Percentiles rank a stretch among this genome's conserved stretches.
Conservation (phyloP, 2,329 filamentous ascomycete genomes). For the Fusarium sp. region DNA sequence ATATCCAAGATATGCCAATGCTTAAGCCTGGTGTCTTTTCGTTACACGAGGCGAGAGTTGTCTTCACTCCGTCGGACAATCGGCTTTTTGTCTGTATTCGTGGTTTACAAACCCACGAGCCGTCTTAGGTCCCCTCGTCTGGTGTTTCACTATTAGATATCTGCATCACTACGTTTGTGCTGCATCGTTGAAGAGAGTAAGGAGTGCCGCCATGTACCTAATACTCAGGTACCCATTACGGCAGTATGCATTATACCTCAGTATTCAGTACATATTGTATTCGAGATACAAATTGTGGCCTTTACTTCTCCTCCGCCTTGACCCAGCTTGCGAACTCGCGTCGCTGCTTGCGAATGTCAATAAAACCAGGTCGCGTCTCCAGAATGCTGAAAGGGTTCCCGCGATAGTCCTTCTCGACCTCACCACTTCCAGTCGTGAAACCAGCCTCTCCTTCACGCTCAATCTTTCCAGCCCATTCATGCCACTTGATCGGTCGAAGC, state of each 20-base stretch:
- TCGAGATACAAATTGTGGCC: neutral
- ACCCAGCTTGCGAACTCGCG: conserved; percentile 84
- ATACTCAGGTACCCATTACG: neutral
- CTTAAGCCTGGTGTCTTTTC: neutral
- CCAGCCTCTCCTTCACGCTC: conserved; percentile 77
- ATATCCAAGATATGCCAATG: neutral
- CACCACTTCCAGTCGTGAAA: conserved; percentile 67
- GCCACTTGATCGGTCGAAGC: conserved; percentile 86
- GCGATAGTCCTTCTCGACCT: conserved; percentile 74
- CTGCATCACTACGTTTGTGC: neutral
- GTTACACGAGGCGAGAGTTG: neutral
- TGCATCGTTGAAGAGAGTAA: neutral
- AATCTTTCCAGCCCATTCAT: conserved; percentile 84
- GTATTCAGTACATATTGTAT: neutral
- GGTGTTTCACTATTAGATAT: neutral
- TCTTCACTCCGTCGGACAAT: neutral
- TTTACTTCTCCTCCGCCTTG: conserved; percentile 50
- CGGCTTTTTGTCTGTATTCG: neutral
- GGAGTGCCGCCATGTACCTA: neutral
- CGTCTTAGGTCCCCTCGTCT: neutral
- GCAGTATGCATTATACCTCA: neutral
- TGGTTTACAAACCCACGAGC: neutral
- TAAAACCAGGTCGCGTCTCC: conserved; percentile 85
- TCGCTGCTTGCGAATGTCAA: conserved; percentile 85
- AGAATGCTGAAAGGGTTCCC: conserved; percentile 84